Percentiles rank a stretch among this genome's conserved stretches.
Evolutionary conservation across 331 rosid genomes (phyloP).

Genomic region (Quercus tomentella): DNA sequence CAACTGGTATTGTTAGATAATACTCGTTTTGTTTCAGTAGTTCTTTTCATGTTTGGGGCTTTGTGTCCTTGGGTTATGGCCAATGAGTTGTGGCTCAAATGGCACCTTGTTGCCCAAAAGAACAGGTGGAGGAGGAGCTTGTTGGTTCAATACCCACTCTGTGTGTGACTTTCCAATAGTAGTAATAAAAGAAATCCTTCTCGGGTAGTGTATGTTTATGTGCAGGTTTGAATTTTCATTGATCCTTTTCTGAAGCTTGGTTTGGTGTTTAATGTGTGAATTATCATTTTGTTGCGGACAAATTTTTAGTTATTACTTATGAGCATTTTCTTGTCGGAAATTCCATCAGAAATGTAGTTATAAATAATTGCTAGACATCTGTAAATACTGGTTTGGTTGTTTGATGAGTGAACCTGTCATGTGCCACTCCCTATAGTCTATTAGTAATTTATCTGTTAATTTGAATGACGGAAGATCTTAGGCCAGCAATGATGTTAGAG

Average conservation of each 20-base stretch:
- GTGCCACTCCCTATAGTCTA: background rate
- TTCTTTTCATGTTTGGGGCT: background rate
- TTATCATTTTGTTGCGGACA: no score
- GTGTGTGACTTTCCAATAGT: no score
- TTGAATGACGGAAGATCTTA: background rate
- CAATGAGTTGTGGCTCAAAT: background rate
- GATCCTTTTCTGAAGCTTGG: background rate
- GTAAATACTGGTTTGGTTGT: background rate
- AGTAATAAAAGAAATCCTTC: background rate
- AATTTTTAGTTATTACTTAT: no score
- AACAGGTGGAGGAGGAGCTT: background rate
- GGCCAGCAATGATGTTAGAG: background rate
- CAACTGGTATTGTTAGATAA: background rate
- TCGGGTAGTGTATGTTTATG: background rate
- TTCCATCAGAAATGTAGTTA: no score
- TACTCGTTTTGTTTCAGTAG: background rate
- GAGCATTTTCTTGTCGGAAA: no score
- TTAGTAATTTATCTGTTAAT: background rate
- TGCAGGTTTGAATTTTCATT: background rate
- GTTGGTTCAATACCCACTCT: no score
- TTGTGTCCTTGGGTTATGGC: background rate
- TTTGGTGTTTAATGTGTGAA: background rate
- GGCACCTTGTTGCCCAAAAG: background rate
- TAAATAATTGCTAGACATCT: background rate
- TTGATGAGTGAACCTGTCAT: background rate